A percentile compares a stretch with the other conserved stretches of the same genome.
Conservation (phyloP, 148 eudicot genomes). For the Heliamphora exappendiculata region DNA sequence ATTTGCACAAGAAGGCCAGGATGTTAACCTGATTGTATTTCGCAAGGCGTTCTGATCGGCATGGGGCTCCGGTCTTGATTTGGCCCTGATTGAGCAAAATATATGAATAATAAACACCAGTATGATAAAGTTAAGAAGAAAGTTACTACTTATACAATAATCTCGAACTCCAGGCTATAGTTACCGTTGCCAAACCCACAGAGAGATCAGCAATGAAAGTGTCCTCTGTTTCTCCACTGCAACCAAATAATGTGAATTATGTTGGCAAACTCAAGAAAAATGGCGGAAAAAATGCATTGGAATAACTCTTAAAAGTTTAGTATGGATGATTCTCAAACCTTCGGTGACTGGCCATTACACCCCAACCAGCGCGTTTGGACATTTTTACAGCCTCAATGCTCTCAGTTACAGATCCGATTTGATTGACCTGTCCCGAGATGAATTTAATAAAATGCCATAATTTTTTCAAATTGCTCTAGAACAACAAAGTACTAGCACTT, state of each 20-base stretch:
- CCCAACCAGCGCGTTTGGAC: conserved; percentile 40
- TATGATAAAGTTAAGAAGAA: neutral
- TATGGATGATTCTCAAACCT: conserved; percentile 30
- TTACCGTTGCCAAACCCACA: conserved; percentile 96
- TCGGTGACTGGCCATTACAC: conserved; percentile 73
- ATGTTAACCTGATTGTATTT: conserved; percentile 29
- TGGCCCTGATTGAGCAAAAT: conserved; percentile 20
- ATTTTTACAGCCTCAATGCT: conserved; percentile 55
- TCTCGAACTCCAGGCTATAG: neutral
- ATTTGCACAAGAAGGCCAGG: neutral
- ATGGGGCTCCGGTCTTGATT: conserved; percentile 31
- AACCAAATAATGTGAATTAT: conserved; percentile 5
- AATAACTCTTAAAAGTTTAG: neutral
- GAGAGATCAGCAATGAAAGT: conserved; percentile 98
- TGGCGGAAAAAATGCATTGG: neutral
- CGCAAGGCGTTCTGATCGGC: conserved; percentile 30
- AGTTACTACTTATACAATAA: neutral
- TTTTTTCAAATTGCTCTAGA: neutral
- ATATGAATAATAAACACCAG: conserved; percentile 5
- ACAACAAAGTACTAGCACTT: neutral
- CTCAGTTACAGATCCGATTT: conserved; percentile 81
- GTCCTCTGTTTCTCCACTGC: conserved; percentile 97
- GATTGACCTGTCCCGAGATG: conserved; percentile 59
- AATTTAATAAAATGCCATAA: neutral
- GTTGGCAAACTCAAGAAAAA: conserved; percentile 1